phyloP scores from a whole-genome alignment of 352 stramenopile genomes.

The Thraustotheca clavata region DNA sequence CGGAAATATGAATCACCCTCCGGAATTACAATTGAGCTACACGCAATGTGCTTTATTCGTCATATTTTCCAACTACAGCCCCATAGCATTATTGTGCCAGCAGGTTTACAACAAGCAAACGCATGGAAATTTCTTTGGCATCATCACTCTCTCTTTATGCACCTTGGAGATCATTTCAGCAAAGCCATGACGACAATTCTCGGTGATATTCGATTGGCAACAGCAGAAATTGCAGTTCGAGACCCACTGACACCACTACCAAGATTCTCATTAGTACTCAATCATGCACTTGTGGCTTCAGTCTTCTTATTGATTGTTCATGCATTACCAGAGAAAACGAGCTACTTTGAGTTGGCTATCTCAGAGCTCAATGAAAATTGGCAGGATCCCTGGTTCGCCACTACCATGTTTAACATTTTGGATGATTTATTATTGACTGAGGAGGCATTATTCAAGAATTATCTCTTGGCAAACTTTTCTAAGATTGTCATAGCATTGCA shows the following conservation, averaged over 20 bases:
- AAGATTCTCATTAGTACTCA: background rate
- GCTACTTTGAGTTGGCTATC: background rate
- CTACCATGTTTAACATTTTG: background rate
- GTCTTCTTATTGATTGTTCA: background rate
- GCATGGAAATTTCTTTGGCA: conserved; percentile 13
- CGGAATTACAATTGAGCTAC: conserved; percentile 9
- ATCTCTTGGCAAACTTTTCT: background rate
- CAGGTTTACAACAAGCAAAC: background rate
- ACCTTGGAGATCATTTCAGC: background rate
- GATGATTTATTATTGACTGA: background rate
- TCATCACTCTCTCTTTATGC: conserved; percentile 3
- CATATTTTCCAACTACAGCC: background rate
- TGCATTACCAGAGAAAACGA: background rate
- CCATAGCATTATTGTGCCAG: background rate
- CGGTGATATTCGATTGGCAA: background rate
- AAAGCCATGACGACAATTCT: background rate
- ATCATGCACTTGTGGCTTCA: background rate
- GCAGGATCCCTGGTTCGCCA: background rate
- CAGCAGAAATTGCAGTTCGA: background rate
- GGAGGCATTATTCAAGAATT: background rate
- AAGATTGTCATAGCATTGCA: background rate
- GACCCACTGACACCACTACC: background rate
- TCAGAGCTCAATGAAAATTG: background rate
- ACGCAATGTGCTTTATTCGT: background rate
- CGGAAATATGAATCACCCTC: background rate